Percentiles rank a stretch among this genome's conserved stretches.
Evolutionary conservation across 306 rosid genomes (phyloP).

Genomic region (Quercus aquifolioides): DNA sequence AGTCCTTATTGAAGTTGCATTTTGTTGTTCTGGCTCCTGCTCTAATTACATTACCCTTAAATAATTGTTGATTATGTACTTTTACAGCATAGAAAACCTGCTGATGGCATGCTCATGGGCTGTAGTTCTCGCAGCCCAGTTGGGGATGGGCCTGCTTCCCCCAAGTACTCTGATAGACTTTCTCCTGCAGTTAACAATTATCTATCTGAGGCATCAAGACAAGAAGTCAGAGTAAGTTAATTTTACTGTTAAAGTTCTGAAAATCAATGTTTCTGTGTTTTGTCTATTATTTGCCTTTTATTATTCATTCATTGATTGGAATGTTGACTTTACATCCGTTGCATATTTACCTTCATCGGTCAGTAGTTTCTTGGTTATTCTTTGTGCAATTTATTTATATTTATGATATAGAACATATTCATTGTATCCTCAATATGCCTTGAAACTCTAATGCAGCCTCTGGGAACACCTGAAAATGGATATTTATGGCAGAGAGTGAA

Average conservation of each 20-base stretch:
- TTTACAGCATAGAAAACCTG: conserved; percentile 92
- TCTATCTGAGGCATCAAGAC: conserved; percentile 96
- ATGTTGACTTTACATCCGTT: neutral
- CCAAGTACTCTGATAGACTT: conserved; percentile 93
- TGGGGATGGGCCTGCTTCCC: conserved; percentile 86
- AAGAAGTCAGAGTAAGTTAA: conserved; percentile 88
- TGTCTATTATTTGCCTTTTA: neutral
- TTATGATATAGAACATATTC: neutral
- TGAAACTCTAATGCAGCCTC: conserved; percentile 64
- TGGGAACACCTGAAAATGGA: conserved; percentile 95
- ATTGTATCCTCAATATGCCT: conserved; percentile 2
- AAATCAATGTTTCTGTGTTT: neutral
- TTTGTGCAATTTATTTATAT: neutral
- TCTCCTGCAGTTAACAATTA: conserved; percentile 96
- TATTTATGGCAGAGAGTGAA: conserved; percentile 93
- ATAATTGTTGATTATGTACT: neutral
- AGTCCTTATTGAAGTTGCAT: neutral
- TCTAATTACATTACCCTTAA: neutral
- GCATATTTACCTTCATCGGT: neutral
- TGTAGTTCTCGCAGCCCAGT: conserved; percentile 91
- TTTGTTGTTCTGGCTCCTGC: neutral
- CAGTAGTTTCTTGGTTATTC: neutral
- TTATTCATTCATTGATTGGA: conserved; percentile 7
- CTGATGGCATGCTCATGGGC: conserved; percentile 91
- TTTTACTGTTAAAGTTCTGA: conserved; percentile 14